Evolutionary conservation across 257 asterid genomes (phyloP).

Genomic region (Leonotis leonurus): DNA sequence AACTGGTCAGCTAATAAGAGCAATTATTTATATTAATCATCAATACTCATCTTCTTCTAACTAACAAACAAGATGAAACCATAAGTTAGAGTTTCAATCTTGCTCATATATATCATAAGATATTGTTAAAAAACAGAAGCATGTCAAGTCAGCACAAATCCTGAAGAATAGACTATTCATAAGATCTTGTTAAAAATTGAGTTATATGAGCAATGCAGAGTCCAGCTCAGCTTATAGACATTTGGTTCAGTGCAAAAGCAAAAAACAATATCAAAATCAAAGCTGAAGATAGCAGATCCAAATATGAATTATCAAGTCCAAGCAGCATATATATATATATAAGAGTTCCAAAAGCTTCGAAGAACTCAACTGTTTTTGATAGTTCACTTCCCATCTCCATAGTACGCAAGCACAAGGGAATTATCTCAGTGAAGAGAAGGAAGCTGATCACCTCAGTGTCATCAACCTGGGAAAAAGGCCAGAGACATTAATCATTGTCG

Average conservation of each 20-base stretch:
- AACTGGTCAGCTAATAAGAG: not conserved
- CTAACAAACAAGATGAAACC: not conserved
- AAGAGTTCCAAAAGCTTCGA: not conserved
- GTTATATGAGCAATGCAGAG: not conserved
- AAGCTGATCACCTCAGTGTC: slow-evolving; percentile 86
- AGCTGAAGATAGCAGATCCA: not conserved
- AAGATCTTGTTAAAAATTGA: not conserved
- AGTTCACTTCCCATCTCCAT: slow-evolving; percentile 98
- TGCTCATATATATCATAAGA: not conserved
- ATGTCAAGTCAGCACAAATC: not conserved
- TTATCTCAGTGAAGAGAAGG: slow-evolving; percentile 87
- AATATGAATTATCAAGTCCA: not conserved
- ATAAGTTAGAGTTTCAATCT: not conserved
- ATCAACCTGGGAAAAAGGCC: slow-evolving; percentile 51
- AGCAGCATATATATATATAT: not conserved
- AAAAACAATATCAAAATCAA: not conserved
- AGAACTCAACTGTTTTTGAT: slow-evolving; percentile 55
- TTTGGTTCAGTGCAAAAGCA: not conserved
- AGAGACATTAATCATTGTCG: not conserved
- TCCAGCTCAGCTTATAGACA: not conserved
- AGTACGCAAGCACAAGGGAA: slow-evolving; percentile 89
- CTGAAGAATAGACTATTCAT: not conserved
- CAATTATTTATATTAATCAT: not conserved
- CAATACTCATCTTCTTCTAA: not conserved
- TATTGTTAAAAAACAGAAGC: not conserved